A percentile compares a stretch with the other conserved stretches of the same genome.
phyloP scores from a whole-genome alignment of 257 asterid species.

The Rehmannia glutinosa region DNA sequence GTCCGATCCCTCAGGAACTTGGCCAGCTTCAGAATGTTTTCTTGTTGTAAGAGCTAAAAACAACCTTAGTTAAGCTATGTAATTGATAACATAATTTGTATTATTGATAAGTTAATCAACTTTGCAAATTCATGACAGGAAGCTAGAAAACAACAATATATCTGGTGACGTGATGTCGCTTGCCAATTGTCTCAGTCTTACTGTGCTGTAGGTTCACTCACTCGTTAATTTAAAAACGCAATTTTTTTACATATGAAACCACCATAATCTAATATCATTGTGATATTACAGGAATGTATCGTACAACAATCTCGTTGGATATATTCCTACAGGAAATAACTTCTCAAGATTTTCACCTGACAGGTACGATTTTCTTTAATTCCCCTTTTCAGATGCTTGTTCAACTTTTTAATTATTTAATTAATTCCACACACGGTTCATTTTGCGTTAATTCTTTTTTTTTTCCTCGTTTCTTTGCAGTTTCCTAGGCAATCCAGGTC shows the following conservation, averaged over 20 bases:
- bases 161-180: constrained; percentile 75
- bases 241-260: background rate
- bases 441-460: background rate
- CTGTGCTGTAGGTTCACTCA: constrained; percentile 61
- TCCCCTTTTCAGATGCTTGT: too few relatives aligned
- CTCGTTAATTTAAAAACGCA: too few relatives aligned
- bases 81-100: background rate
- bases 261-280: constrained; percentile 1
- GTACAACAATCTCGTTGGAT: constrained; percentile 71
- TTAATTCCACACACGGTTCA: too few relatives aligned
- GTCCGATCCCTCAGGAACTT: constrained; percentile 78
- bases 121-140: constrained; percentile 34
- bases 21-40: constrained; percentile 82
- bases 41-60: constrained; percentile 56
- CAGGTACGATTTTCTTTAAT: constrained; percentile 40
- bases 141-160: constrained; percentile 72
- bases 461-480: constrained; percentile 22
- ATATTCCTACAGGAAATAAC: constrained; percentile 79
- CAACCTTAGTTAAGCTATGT: background rate
- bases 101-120: background rate
- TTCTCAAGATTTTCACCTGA: constrained; percentile 86
- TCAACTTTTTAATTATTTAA: background rate
- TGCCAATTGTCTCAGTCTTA: constrained; percentile 68
- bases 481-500: constrained; percentile 78
- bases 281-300: constrained; percentile 68